Evolutionary conservation across 495 filamentous ascomycete species (phyloP), one percentile per base, ranked within the genome.

Genomic region (Trypethelium eluteriae): DNA sequence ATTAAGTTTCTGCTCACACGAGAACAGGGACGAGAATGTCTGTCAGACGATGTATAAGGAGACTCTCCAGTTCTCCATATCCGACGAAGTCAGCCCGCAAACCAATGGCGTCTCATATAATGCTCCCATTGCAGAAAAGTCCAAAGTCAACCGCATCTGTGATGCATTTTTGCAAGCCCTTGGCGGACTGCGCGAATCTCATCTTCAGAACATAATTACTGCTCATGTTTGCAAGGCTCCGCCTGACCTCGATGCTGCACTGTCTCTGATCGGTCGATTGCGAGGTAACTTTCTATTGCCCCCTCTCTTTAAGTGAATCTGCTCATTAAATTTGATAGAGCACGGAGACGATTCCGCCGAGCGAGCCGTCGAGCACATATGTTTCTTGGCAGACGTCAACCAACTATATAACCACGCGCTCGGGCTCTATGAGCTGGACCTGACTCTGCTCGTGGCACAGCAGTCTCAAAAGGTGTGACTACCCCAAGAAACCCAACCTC

Each of bases 361-460:
- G 69, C 85, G 86, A 74, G 92, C 93, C 1, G 88, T 96, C 46
- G 92, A 95, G 73, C 94, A 98, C 70, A 96, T 98, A 69, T 97
- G 92, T 80, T 98, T 97, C 79, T 81, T 98, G 50, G 90, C 91
- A 0, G 94, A 98, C 77, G 87, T 94, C 25, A 94, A 96, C 73
- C 85, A 84, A 63, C 84, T 98, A n/a, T 98, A 94, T 72, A 90
- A 96, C 67, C 88, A 90, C 66, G 89, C 94, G 6, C 80, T 98
- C 16, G 93, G 93, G 34, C 78, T 98, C 2, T 97, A 98, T 73
- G 85, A 96, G 72, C 83, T 98, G 2, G 93, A 96, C 44, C 85
- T 98, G 41, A 88, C 92, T 7, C 80, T 98, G 12, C 79, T 96
- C 62, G 89, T 98, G 49, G 94, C 95, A 4, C 94, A 98, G 72